Conservation (phyloP, 495 filamentous ascomycete genomes). For the Astrothelium subdiscretum region DNA sequence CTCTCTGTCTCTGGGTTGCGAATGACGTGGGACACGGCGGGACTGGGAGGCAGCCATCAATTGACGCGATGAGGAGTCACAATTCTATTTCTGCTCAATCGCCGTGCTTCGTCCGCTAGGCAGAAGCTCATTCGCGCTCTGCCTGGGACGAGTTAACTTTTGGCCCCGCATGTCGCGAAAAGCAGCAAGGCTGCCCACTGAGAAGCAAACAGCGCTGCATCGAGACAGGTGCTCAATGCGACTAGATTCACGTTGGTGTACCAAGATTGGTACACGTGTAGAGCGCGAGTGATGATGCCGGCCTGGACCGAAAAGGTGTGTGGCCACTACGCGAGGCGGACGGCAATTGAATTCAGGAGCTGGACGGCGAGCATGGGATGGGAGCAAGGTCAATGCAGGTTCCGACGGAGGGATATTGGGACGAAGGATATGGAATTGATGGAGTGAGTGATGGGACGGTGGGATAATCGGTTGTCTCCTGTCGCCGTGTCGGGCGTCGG, state of each 20-base stretch:
- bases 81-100: neutral
- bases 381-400: neutral
- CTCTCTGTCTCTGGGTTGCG: neutral
- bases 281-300: neutral
- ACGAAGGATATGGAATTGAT: neutral
- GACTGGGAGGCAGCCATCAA: neutral
- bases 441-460: neutral
- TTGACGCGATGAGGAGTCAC: neutral
- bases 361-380: neutral
- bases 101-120: neutral
- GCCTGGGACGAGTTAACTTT: neutral
- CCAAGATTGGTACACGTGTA: conserved; percentile 1
- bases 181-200: neutral
- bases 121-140: neutral
- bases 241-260: neutral
- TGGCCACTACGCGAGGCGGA: neutral
- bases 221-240: neutral
- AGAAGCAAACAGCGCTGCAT: neutral
- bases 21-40: neutral
- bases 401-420: neutral
- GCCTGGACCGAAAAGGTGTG: neutral
- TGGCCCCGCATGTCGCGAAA: neutral
- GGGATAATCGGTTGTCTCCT: neutral
- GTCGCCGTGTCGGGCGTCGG: conserved; percentile 1
- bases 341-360: neutral